Evolutionary conservation across 2,329 filamentous ascomycete genomes (phyloP), one percentile per base, ranked within the genome.

Genomic region (Xylaria sp.): DNA sequence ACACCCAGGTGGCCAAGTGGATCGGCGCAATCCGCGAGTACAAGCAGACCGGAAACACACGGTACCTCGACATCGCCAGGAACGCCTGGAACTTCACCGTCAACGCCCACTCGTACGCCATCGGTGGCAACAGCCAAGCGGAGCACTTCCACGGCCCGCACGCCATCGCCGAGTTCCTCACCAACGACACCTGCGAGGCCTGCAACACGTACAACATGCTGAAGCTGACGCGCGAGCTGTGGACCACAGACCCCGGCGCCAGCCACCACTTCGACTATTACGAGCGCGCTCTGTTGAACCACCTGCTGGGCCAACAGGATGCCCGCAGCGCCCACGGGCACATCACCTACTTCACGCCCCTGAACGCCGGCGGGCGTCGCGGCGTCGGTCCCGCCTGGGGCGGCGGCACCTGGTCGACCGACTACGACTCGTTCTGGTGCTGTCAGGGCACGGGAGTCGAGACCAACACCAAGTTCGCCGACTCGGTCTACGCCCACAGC

Each of bases 151-250:
- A 69, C 13, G 63, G 65, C 0, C 71, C 78, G 0, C 72, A 81
- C 53, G 76, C 72, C 8, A 82, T 82, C 48, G 69, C 78, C 0
- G 62, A 59, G 2, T 76, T 73, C 47, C 67, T 83, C 9, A 66
- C 65, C 2, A 61, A 67, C 0, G 80, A 83, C 61, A 81, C 79
- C 0, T 74, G 72, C 41, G 80, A 83, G 65, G 73, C 73, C 1
- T 82, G 80, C 66, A 82, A 82, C 63, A 78, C 77, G 0, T 81
- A 82, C 63, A 83, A 83, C 60, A 83, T 82, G 80, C 75, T 82
- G 42, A 82, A 82, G 62, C 66, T 83, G 34, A 81, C 80, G 0
- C 72, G 78, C 1, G 78, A 82, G 50, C 70, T 83, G 4, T 83
- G 76, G 75, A 65, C 71, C 1, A 64, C 75, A 26, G 69, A 78